Base-by-base conservation (phyloP, 805 yeast species). In the Dipodascus geniculatus region DNA sequence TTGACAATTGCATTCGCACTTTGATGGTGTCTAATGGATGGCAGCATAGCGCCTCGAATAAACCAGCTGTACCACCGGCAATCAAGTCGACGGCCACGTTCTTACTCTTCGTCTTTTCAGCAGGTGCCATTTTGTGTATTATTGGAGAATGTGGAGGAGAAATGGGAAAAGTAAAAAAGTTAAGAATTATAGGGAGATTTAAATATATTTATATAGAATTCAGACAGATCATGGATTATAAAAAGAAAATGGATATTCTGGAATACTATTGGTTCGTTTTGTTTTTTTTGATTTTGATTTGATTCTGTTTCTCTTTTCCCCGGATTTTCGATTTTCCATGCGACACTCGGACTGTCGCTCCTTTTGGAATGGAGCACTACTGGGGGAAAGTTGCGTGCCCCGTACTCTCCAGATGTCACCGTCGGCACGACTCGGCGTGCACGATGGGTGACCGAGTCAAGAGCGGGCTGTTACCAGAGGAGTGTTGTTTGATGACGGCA, bases 11-110 rank as follows among this genome's bases (percentile, higher is more conserved):
- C 98, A 91, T 91, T 66, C 98, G 81, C 57, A 91, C 99, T 71
- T 91, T 91, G 68, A 91, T 87, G 44, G 99, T 91, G 68, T 91
- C 99, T n/a, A 91, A 78, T n/a, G 98, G 98, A 70, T 91, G 99
- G 69, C 99, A 91, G 68, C 91, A 82, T 58, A 93, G 76, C n/a
- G 98, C 99, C 75, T 91, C 99, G 66, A 90, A 87, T 56, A 91
- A 75, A 55, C 99, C 99, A 14, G 99, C 99, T 4, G 91, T 82
- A 63, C 99, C 99, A 62, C 99, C 99, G 33, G 97, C 93, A 50
- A 87, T 75, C 56, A 68, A 61, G 56, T 68, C 71, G 31, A 68
- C 61, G 49, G 61, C 66, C 44, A 61, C 58, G 53, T 60, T 56
- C 48, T 61, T 58, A 48, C 54, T 54, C 54, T 57, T 60, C 52